Base-by-base conservation (phyloP, 495 filamentous ascomycete species). In the Talaromyces stipitatus region DNA sequence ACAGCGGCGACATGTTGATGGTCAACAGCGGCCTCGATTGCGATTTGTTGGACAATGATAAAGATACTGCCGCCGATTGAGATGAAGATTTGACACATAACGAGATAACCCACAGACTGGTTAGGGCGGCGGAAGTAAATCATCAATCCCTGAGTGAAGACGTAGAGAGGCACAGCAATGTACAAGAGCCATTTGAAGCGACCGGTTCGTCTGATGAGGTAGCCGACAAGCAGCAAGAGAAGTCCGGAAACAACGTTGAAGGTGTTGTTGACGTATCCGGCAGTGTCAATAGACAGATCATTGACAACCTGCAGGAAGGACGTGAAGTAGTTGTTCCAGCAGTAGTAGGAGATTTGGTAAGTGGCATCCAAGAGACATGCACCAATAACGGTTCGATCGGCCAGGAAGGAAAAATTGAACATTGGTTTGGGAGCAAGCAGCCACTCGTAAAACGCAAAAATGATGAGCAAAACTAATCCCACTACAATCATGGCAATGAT, bases 11-110 rank as follows among this genome's bases (percentile, higher is more conserved):
- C 72, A 55, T 85, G 69, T 56, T 87, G 74, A 59, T 89, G 87
- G 1, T 72, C 67, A 0, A 78, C 75, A 2, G 78, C 79, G 1
- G 86, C 84, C 82, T 88, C 83, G 65, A 80, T 75, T 1, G 85
- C 83, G 32, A 88, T 76, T 60, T 87, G 78, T 59, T 82, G 77
- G 57, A 69, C 73, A 62, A 87, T 82, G 43, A 85, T 41, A n/a
- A 82, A 65, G 4, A 74, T 75, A 29, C 79, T 77, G 12, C 79
- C 81, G 20, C 74, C 72, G 36, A 89, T 73, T 27, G 83, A 79
- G 56, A 87, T 85, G 66, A 87, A 79, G 63, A 89, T 83, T 64
- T 89, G 82, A 61, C 77, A 82, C 79, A 88, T 84, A 64, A 86
- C 72, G 20, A 90, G 70, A 64, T 82, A 83, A 9, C 83, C 85